Base-by-base conservation (phyloP, 2,329 filamentous ascomycete species). In the Orbilia blumenaviensis region DNA sequence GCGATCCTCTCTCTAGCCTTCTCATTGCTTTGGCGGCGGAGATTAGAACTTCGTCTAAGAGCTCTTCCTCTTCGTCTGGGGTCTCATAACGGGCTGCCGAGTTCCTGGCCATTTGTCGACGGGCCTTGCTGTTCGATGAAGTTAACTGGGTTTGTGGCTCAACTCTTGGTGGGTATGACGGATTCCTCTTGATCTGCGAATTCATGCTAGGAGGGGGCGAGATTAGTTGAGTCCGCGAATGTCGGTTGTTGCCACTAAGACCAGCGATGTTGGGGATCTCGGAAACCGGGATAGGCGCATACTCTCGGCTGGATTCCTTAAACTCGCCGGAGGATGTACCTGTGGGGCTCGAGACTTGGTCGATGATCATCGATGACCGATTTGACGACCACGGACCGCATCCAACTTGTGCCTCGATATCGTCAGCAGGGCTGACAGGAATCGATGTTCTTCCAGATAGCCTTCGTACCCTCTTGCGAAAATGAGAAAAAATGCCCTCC, bases 401-500 rank as follows among this genome's bases (percentile, higher is more conserved):
- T 48, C 94, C 94, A 62, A 92, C 92, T 81, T 94, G 94, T n/a
- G 93, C 91, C 83, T 98, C 95, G 64, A 96, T 86, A 81, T 98
- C 94, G 79, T 97, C 94, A 66, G 87, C 89, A 7, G 93, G 91
- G 16, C 93, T 92, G 72, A 91, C 89, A 6, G 92, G 90, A 12
- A 89, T 90, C 82, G 94, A 92, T 81, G 97, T 93, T 69, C 94
- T 90, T 52, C 95, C 95, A 25, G 95, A 99, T 76, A 99, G 90
- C 79, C 95, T 88, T 79, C 95, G 89, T 27, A 96, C 95, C 61
- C 94, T 90, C 84, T 99, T 99, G 68, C 95, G 89, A 6, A 99
- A 87, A 82, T 99, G 95, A 0, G 95, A 98, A 84, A 99, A 99
- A 86, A 99, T 99, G 83, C 95, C 93, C 83, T 99, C 95, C 81